Base-by-base conservation (phyloP, 2,329 filamentous ascomycete species). In the Cladosporium sp. region DNA sequence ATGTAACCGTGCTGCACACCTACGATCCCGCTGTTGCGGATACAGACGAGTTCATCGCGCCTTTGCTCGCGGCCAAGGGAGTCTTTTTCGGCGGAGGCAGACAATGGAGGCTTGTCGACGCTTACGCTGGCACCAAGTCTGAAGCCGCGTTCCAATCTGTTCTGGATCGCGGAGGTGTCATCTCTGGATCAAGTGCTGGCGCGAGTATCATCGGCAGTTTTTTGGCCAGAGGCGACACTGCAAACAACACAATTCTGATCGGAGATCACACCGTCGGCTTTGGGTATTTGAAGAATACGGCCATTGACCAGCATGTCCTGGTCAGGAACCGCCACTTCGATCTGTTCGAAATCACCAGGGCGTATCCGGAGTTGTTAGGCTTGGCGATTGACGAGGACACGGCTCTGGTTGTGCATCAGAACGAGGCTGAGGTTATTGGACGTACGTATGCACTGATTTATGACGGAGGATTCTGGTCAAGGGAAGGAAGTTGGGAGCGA, bases 41-140 rank as follows among this genome's bases (percentile, higher is more conserved):
- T 55, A 71, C 68, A 1, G 68, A 71, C 32, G 70, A 68, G 14
- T 72, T 71, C 28, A 59, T 71, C 26, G 70, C 69, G 10, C 69
- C 70, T 1, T 34, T 71, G 18, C 52, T 58, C 38, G 59, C 67
- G 12, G 70, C 70, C 1, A 64, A 57, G 24, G 70, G 68, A 12
- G 67, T 72, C 54, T 72, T 69, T 59, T 72, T 72, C 59, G 69
- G 69, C 57, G 70, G 70, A 14, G 70, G 70, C 15, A 47, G 69
- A n/a, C 70, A 72, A 65, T 72, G 70, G 70, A 66, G 70, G 4
- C 65, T 72, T 15, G 69, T 71, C 12, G 70, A 72, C 34, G 70
- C 66, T 6, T 72, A 72, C 28, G 69, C 69, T 4, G 70, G 69
- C 14, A 72, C 70, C 18, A 66, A 68, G 47, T 47, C 66, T 4